phyloP scores from a whole-genome alignment of 2,329 filamentous ascomycete species.

The Setomelanomma holmii region DNA sequence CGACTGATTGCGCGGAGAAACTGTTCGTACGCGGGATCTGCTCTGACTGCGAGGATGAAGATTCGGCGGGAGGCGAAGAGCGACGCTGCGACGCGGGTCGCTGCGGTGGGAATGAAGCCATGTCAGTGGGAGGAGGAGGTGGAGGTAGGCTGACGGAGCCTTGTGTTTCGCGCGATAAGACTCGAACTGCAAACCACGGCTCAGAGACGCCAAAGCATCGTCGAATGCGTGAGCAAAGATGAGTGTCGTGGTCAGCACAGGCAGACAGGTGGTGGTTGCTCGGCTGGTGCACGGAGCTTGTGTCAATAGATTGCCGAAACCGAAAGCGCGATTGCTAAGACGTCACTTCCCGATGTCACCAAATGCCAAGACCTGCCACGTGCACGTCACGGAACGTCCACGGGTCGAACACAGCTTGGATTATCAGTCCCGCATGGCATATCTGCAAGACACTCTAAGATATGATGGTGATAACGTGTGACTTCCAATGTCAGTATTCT shows the following conservation, averaged over 20 bases:
- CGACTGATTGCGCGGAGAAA: constrained; percentile 51
- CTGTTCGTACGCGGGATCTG: constrained; percentile 40
- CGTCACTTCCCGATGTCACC: constrained; percentile 19
- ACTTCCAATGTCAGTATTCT: no score
- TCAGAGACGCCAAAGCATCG: background rate
- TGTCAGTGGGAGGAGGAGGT: constrained; percentile 16
- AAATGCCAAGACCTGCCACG: constrained; percentile 17
- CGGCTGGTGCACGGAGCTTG: constrained; percentile 21
- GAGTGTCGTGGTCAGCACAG: background rate
- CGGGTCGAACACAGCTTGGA: no score
- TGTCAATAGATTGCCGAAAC: constrained; percentile 27
- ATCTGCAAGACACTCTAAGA: no score
- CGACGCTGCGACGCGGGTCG: constrained; percentile 45
- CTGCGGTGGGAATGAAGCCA: constrained; percentile 54
- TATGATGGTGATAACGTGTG: no score
- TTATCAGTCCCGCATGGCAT: no score
- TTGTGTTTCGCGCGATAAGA: background rate
- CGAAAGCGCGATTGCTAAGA: constrained; percentile 16
- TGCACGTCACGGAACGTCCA: background rate
- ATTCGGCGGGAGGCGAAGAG: constrained; percentile 30
- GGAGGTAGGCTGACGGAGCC: background rate
- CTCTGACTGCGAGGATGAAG: constrained; percentile 24
- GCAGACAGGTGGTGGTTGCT: constrained; percentile 2
- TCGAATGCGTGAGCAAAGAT: background rate
- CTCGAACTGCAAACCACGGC: background rate